Evolutionary conservation across 805 yeast genomes (phyloP).

Genomic region (Kluyveromyces aestuarii): DNA sequence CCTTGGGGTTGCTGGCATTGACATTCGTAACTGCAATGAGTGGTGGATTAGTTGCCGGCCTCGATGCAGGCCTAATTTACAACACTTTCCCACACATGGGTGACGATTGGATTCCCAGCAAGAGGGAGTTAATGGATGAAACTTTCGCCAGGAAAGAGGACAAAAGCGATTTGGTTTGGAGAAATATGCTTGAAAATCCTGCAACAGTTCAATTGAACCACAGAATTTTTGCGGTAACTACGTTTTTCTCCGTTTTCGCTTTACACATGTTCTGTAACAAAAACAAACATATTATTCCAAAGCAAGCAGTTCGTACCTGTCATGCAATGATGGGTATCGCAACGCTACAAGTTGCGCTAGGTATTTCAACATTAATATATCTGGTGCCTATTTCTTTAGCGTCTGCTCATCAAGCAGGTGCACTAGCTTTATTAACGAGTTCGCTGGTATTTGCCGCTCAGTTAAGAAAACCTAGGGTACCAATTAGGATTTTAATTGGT

Average conservation of each 20-base stretch:
- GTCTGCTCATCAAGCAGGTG: slow-evolving; percentile 96
- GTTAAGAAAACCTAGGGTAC: slow-evolving; percentile 48
- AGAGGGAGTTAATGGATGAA: slow-evolving; percentile 69
- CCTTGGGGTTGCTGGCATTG: slow-evolving; percentile 50
- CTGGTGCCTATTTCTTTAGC: slow-evolving; percentile 90
- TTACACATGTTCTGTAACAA: slow-evolving; percentile 60
- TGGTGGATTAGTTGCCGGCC: slow-evolving; percentile 96
- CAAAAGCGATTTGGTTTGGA: slow-evolving; percentile 73
- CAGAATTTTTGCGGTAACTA: slow-evolving; percentile 72
- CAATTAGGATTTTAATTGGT: slow-evolving; percentile 29
- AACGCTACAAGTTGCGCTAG: slow-evolving; percentile 72
- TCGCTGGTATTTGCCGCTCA: slow-evolving; percentile 55
- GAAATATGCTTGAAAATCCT: slow-evolving; percentile 91
- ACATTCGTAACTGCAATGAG: slow-evolving; percentile 90
- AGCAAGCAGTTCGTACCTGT: slow-evolving; percentile 43
- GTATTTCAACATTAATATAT: slow-evolving; percentile 77
- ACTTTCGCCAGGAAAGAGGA: slow-evolving; percentile 60
- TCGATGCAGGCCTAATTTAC: slow-evolving; percentile 94
- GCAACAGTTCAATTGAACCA: slow-evolving; percentile 91
- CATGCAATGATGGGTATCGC: slow-evolving; percentile 77
- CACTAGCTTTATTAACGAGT: slow-evolving; percentile 76
- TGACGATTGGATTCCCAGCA: slow-evolving; percentile 63
- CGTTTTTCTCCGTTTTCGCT: slow-evolving; percentile 63
- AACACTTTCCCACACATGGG: slow-evolving; percentile 98
- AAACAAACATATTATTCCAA: slow-evolving; percentile 49